These are phyloP conservation scores for Clavispora fructus DNA, from an alignment of 805 yeast genomes.

Conservation along the genomic window DNA sequence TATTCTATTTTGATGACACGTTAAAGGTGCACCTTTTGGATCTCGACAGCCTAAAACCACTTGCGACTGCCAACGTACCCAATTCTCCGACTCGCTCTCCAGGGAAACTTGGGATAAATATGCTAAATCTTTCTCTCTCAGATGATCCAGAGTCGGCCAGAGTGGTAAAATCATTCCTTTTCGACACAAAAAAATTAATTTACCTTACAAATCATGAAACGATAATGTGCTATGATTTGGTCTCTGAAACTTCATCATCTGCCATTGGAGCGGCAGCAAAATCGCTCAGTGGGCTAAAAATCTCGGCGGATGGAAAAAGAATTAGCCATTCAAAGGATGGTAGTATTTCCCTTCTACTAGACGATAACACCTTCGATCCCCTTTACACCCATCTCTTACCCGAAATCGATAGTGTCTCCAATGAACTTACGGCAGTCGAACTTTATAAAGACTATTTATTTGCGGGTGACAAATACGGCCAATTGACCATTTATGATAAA, in stretches of 20 bases:
- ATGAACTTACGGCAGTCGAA: conserved; percentile 40
- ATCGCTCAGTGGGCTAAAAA: conserved; percentile 3
- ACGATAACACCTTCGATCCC: background rate
- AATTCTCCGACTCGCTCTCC: background rate
- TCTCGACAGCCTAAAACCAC: background rate
- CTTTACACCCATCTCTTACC: background rate
- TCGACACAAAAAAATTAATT: background rate
- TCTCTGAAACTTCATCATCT: background rate
- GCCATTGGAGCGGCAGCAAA: background rate
- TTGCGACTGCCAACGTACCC: background rate
- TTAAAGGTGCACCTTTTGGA: background rate
- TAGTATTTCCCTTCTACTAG: conserved; percentile 6
- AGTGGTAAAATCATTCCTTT: background rate
- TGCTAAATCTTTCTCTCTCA: background rate
- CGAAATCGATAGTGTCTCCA: conserved; percentile 19
- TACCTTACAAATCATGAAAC: background rate
- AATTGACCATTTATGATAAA: conserved; percentile 22
- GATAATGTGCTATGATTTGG: background rate
- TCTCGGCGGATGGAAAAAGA: conserved; percentile 5
- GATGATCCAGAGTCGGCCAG: background rate
- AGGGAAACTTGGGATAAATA: background rate
- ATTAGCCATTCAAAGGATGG: conserved; percentile 20
- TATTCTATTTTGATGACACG: conserved; percentile 3
- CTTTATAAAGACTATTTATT: conserved; percentile 22
- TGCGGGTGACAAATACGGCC: conserved; percentile 49